phyloP scores from a whole-genome alignment of 75 land plant genomes.

The Sequoiadendron giganteum region DNA sequence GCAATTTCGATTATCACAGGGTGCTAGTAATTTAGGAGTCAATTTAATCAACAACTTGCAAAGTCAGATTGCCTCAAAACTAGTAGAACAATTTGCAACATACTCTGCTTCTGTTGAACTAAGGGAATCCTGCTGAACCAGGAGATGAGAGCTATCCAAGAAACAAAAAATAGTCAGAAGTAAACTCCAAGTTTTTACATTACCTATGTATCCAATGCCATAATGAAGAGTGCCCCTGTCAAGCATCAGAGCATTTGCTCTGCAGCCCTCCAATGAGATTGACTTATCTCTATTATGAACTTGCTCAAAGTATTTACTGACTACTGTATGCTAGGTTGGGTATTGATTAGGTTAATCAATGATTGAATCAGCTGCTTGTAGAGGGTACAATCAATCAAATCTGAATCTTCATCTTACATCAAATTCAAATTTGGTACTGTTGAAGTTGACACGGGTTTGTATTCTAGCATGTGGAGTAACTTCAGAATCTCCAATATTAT shows the following conservation, averaged over 20 bases:
- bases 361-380: background rate
- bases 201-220: background rate
- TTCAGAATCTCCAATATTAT: background rate
- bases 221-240: background rate
- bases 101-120: background rate
- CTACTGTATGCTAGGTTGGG: background rate
- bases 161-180: background rate
- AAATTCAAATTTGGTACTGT: background rate
- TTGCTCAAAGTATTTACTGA: background rate
- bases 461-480: background rate
- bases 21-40: too few relatives aligned
- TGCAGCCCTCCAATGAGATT: background rate
- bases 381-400: background rate
- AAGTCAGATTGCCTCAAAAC: background rate
- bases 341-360: background rate
- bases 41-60: background rate
- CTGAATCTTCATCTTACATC: background rate
- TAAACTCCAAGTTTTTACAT: background rate
- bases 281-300: background rate
- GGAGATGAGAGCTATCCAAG: background rate
- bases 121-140: background rate
- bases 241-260: background rate
- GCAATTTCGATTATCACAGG: too few relatives aligned
- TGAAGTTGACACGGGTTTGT: background rate
- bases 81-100: background rate